Evolutionary conservation across 805 yeast species (phyloP).

Genomic region (Hanseniaspora nectarophila): DNA sequence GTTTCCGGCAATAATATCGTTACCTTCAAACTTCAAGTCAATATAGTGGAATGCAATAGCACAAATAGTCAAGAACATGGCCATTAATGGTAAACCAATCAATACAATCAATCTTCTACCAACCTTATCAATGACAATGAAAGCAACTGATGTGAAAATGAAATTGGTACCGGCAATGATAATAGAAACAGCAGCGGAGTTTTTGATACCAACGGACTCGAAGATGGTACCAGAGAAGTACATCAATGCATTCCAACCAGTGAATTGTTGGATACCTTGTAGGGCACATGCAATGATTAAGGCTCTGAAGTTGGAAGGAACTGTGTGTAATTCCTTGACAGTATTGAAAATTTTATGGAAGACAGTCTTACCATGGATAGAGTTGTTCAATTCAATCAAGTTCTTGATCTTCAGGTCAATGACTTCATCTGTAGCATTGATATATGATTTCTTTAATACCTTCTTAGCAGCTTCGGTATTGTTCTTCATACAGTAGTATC

Average conservation of each 20-base stretch:
- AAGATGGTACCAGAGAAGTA: slow-evolving; percentile 89
- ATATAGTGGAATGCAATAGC: slow-evolving; percentile 87
- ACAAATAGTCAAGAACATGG: slow-evolving; percentile 59
- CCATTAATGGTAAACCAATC: slow-evolving; percentile 77
- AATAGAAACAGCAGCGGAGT: slow-evolving; percentile 89
- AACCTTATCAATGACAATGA: slow-evolving; percentile 71
- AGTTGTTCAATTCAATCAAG: slow-evolving; percentile 29
- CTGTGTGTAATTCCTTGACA: slow-evolving; percentile 48
- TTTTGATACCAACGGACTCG: slow-evolving; percentile 74
- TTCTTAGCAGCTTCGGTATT: slow-evolving; percentile 50
- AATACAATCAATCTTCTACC: slow-evolving; percentile 79
- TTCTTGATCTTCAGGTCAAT: slow-evolving; percentile 60
- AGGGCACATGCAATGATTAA: slow-evolving; percentile 80
- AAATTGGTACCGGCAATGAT: slow-evolving; percentile 92
- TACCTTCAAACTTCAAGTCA: slow-evolving; percentile 45
- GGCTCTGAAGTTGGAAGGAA: slow-evolving; percentile 78
- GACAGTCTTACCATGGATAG: slow-evolving; percentile 38
- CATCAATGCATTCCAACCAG: slow-evolving; percentile 94
- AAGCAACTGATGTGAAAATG: slow-evolving; percentile 73
- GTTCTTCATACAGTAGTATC: slow-evolving; percentile 69
- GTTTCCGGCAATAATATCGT: slow-evolving; percentile 32
- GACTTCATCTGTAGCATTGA: slow-evolving; percentile 48
- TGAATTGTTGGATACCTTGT: slow-evolving; percentile 92
- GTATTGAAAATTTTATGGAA: slow-evolving; percentile 46
- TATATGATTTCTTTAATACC: slow-evolving; percentile 55